Base-by-base conservation (phyloP, 169 alveolate genomes). In the Plasmodium berghei region DNA sequence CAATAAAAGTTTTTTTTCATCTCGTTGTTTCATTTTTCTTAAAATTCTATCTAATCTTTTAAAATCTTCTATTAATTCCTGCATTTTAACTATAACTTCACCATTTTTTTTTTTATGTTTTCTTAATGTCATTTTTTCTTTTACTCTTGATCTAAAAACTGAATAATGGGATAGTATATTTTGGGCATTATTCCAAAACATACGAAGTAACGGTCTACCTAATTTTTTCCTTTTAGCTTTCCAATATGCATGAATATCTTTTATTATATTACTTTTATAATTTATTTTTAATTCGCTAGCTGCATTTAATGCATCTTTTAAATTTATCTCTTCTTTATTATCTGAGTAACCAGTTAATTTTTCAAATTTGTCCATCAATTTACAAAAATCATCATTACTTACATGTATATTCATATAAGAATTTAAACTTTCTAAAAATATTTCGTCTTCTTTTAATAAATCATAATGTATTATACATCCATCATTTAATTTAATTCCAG, bases 51-150 rank as follows among this genome's bases (percentile, higher is more conserved):
- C 95, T 26, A 85, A 90, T 80, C 94, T 90, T 42, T 95, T 73
- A 89, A 95, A 95, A 28, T 95, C 97, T 70, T 95, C 97, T 28
- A 95, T 91, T 3, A 95, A 55, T 75, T 89, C 93, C 58, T 91
- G 95, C 90, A 95, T 75, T 55, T 93, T 92, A 58, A 92, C 77
- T 24, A 94, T 77, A 26, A 86, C 93, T 55, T 95, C 97, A 61
- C 83, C 87, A 62, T 93, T 93, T 16, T 92, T 95, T 52, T 96
- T 93, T 10, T 97, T 94, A 40, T 96, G 97, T 14, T 95, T 90
- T 63, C 97, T 89, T 63, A 95, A 77, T 26, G 95, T 88, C 97
- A 95, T 95, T 90, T 95, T 95, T 66, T 95, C 97, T 91, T 94
- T 93, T 20, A 95, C 95, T 8, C 97, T 88, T 5, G 97, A 96